Conservation (phyloP, 2,329 filamentous ascomycete genomes). For the Aschersonia sp. region DNA sequence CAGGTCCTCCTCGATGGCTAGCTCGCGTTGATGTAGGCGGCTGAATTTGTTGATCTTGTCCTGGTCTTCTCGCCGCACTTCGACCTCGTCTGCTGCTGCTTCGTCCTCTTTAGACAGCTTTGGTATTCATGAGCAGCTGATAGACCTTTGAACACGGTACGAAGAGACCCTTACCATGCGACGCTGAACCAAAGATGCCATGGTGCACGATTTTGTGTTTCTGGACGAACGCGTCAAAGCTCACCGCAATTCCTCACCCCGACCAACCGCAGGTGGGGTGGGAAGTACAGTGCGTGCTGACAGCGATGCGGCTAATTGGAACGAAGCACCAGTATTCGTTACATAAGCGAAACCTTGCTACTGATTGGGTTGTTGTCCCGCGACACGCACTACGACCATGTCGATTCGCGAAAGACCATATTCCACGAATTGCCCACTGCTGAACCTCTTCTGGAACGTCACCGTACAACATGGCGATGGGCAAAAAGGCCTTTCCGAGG, state of each 20-base stretch:
- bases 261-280: too few species aligned
- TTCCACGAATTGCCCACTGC: too few species aligned
- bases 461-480: slow-evolving; percentile 17
- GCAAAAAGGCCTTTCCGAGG: slow-evolving; percentile 69
- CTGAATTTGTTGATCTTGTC: slow-evolving; percentile 99
- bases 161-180: slow-evolving; percentile 36
- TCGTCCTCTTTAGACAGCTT: slow-evolving; percentile 94
- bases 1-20: slow-evolving; percentile 64
- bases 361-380: too few species aligned
- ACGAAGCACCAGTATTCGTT: too few species aligned
- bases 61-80: slow-evolving; percentile 92
- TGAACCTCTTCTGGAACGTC: too few species aligned
- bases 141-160: neutral
- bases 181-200: slow-evolving; percentile 37
- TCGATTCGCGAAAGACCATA: too few species aligned
- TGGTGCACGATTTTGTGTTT: slow-evolving; percentile 7
- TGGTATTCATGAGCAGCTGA: slow-evolving; percentile 5
- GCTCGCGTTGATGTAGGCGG: slow-evolving; percentile 76
- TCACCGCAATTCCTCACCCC: neutral
- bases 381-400: too few species aligned
- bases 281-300: too few species aligned
- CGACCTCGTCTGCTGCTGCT: slow-evolving; percentile 61
- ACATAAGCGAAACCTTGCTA: too few species aligned
- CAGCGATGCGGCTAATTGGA: too few species aligned
- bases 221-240: neutral